Evolutionary conservation across 805 yeast species (phyloP).

Genomic region (Yueomyces sp.): DNA sequence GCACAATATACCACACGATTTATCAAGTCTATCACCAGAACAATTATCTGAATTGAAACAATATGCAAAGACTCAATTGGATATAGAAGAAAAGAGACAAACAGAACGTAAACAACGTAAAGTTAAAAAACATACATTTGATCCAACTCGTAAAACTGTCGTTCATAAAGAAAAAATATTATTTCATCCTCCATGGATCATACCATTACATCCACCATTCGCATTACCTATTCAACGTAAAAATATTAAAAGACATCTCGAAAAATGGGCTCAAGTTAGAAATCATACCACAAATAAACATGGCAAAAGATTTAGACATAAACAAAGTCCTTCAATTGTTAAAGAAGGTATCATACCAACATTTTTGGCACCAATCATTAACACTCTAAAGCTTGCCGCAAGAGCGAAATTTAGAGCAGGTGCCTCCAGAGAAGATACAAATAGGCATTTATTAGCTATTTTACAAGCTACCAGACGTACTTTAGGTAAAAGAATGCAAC

Average conservation of each 20-base stretch:
- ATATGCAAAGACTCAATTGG: background rate
- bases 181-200: conserved; percentile 24
- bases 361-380: conserved; percentile 19
- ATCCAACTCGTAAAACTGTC: conserved; percentile 14
- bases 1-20: background rate
- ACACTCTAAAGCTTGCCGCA: conserved; percentile 23
- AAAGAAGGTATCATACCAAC: conserved; percentile 14
- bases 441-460: conserved; percentile 16
- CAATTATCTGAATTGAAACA: background rate
- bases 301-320: background rate
- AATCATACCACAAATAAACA: conserved; percentile 1
- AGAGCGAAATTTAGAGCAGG: conserved; percentile 22
- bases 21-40: background rate
- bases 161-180: conserved; percentile 17
- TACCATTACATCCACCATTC: conserved; percentile 21
- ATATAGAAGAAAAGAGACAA: background rate
- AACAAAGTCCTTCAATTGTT: conserved; percentile 1
- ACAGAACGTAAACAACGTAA: conserved; percentile 3
- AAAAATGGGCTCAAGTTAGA: conserved; percentile 1
- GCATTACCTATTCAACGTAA: conserved; percentile 20
- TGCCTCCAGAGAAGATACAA: conserved; percentile 22
- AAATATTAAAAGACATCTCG: conserved; percentile 5
- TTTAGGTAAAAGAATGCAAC: background rate
- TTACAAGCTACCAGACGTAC: conserved; percentile 18
- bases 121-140: conserved; percentile 1